Evolutionary conservation across 2,329 filamentous ascomycete genomes (phyloP).

Genomic region (Pezicula radicicola): DNA sequence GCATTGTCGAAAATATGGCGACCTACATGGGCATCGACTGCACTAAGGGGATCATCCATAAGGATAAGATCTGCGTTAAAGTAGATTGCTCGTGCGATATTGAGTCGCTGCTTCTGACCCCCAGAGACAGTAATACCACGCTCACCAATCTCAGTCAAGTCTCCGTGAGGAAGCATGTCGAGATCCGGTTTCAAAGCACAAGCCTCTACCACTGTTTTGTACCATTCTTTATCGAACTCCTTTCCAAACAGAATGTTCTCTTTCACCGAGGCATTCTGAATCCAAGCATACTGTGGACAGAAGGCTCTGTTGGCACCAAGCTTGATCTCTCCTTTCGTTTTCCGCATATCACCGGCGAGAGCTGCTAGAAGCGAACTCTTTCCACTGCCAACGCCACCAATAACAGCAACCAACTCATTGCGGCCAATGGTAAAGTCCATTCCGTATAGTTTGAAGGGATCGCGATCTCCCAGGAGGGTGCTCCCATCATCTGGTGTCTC

Average conservation of each 20-base stretch:
- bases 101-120: constrained; percentile 63
- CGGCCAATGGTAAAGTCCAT: constrained; percentile 45
- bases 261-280: constrained; percentile 61
- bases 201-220: constrained; percentile 59
- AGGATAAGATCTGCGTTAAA: constrained; percentile 29
- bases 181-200: constrained; percentile 62
- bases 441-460: constrained; percentile 52
- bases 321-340: constrained; percentile 47
- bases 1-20: constrained; percentile 61
- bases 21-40: constrained; percentile 33
- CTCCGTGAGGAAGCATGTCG: constrained; percentile 60
- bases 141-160: constrained; percentile 65
- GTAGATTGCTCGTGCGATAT: constrained; percentile 55
- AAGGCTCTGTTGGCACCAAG: constrained; percentile 54
- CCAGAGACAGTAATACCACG: constrained; percentile 66
- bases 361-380: constrained; percentile 63
- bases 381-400: constrained; percentile 55
- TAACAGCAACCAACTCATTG: constrained; percentile 50
- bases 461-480: constrained; percentile 48
- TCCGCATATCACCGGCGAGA: constrained; percentile 63
- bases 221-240: constrained; percentile 52
- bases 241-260: constrained; percentile 18
- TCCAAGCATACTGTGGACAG: constrained; percentile 68
- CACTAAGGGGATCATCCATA: constrained; percentile 31
- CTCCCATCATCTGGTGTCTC: constrained; percentile 44